Evolutionary conservation across 176 grass and related monocot species (phyloP).

Genomic region (Oryza rufipogon): DNA sequence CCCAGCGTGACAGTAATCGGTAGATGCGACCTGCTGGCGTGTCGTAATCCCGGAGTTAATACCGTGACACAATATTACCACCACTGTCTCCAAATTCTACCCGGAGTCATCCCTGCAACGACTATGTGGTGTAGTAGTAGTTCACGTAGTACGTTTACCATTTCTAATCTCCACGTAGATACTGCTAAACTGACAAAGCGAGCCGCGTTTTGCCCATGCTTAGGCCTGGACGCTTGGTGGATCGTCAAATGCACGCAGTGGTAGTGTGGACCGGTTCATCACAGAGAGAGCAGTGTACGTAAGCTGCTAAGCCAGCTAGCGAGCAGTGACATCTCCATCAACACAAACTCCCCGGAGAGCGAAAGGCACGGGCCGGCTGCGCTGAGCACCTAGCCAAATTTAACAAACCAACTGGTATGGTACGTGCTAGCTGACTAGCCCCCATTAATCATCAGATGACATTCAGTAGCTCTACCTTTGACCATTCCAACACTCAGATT

Average conservation of each 20-base stretch:
- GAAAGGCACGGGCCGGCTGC: neutral
- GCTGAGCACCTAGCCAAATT: slow-evolving; percentile 8
- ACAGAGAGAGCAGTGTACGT: slow-evolving; percentile 32
- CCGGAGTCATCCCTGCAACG: neutral
- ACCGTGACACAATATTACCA: neutral
- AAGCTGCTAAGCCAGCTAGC: slow-evolving; percentile 19
- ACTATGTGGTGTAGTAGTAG: neutral
- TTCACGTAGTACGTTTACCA: neutral
- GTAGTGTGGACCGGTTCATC: neutral
- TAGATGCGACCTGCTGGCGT: neutral
- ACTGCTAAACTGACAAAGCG: neutral
- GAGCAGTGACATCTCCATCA: slow-evolving; percentile 42
- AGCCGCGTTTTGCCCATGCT: neutral
- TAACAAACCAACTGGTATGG: slow-evolving; percentile 29
- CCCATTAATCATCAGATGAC: neutral
- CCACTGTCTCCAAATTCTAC: neutral
- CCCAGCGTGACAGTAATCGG: neutral
- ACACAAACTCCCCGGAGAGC: slow-evolving; percentile 55
- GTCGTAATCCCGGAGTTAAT: neutral
- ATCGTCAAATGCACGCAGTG: neutral
- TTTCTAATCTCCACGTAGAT: neutral
- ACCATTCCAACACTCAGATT: slow-evolving; percentile 4
- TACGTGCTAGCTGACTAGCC: neutral
- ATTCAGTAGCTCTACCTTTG: neutral
- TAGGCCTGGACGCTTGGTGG: neutral